Evolutionary conservation across 768 basidiomycete genomes (phyloP).

Genomic region (Auriscalpium microsporum): DNA sequence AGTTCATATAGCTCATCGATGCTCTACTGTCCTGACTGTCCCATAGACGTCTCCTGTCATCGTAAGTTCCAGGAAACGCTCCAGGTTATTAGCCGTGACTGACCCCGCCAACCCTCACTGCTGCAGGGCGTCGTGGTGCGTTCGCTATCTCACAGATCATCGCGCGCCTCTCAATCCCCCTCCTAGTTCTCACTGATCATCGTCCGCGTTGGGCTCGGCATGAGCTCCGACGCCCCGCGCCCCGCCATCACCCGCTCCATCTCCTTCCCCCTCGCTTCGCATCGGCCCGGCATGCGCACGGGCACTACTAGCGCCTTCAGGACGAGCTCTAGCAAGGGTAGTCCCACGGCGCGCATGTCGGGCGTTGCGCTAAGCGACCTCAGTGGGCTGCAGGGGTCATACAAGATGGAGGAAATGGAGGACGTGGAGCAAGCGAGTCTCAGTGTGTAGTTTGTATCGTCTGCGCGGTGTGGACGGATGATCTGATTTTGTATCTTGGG

Average conservation of each 20-base stretch:
- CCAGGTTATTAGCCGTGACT: neutral
- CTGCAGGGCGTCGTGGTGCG: neutral
- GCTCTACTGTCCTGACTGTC: neutral
- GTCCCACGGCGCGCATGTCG: neutral
- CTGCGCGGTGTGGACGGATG: too few species aligned
- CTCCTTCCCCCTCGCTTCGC: neutral
- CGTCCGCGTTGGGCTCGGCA: neutral
- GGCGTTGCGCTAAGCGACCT: neutral
- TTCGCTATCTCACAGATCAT: neutral
- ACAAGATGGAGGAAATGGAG: neutral
- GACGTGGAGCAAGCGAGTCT: neutral
- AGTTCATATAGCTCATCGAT: neutral
- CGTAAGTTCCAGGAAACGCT: neutral
- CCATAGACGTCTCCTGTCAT: neutral
- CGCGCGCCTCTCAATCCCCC: neutral
- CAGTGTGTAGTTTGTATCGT: too few species aligned
- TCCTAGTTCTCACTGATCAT: neutral
- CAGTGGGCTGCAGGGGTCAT: neutral
- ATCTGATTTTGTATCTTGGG: too few species aligned
- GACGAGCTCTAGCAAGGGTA: neutral
- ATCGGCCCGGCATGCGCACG: neutral
- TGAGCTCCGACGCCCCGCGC: neutral
- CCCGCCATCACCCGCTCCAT: neutral
- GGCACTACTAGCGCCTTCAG: neutral
- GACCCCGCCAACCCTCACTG: neutral